Evolutionary conservation across 768 basidiomycete genomes (phyloP), one percentile per base, ranked within the genome.

Genomic region (Panaeolus papilionaceus): DNA sequence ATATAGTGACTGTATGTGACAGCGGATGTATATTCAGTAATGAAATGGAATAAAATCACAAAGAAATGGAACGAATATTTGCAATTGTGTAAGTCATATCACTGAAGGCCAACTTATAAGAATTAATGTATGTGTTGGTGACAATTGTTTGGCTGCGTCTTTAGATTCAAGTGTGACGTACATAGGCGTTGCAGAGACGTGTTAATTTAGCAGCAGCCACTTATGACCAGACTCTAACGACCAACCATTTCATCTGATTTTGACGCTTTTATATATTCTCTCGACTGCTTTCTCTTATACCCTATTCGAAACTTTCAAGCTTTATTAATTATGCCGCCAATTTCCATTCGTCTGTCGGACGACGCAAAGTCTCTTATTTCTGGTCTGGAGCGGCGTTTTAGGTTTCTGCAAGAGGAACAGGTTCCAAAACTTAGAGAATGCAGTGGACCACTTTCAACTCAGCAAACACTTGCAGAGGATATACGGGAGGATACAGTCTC

Each of bases 391-490:
- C 82, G 93, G 26, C 83, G 87, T 10, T 82, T 88, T 68, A 83
- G 77, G 2, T 93, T 95, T 78, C 76, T 97, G 7, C 72, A 81
- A 3, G 81, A 88, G 11, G 89, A 88, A 71, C 92, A 95, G 76
- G 84, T 98, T 39, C 92, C 94, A 1, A 87, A 92, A 2, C 81
- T 98, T 62, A 82, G 84, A 9, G 73, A 80, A 63, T 96, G 93
- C 76, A 81, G 78, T 9, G 94, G 92, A 0, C 91, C 95, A 0
- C 79, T 93, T 10, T 75, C 84, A 0, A 74, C 87, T 2, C 95
- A 97, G 71, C 91, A 95, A 74, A 85, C 88, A 61, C 82, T 91
- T 64, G 88, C 89, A 0, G 88, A 87, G 4, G 94, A 95, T 74
- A 77, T 96, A 67, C 82, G 93, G 38, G 91, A 91, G 64, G 95